Evolutionary conservation across 192 early-diverging fungal genomes (phyloP), one percentile per base, ranked within the genome.

Genomic region (Obelidium mucronatum): DNA sequence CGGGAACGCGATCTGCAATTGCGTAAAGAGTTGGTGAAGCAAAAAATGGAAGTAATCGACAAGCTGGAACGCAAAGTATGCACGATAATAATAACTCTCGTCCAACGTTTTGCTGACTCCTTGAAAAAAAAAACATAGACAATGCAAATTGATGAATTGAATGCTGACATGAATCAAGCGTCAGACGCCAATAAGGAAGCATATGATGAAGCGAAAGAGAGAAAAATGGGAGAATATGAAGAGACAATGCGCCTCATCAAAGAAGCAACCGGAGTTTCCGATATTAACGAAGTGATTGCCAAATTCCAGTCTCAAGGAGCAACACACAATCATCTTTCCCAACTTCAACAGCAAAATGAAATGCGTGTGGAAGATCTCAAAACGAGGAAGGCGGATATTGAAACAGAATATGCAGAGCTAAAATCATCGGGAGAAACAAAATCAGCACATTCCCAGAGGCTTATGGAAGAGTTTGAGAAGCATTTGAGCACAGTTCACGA

Each of bases 221-320:
- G 80, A 31, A 84, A 87, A 65, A 70, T 90, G 62, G 79, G 73
- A 26, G 87, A 86, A 58, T 89, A 86, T 59, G 88, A 90, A 70
- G 89, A 90, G 58, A 86, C 80, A 19, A 89, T 90, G 84, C 78
- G 88, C 1, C 82, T 88, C 28, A 87, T 90, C 71, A 90, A 89
- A 68, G 89, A 90, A 67, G 88, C 88, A 2, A 88, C 88, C 0
- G 89, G 89, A 19, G 88, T 90, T 36, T 81, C 78, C 28, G 83
- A 84, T 76, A 87, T 90, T 54, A 82, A 83, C 70, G 86, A 90
- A 75, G 88, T 90, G 24, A 86, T 87, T 62, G 81, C 84, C 42
- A 90, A 90, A 65, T 89, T 88, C 76, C 84, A 87, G 56, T 81
- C 85, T 6, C 89, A 90, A 69, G 84, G 86, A 34, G 88, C 88